A percentile compares a stretch with the other conserved stretches of the same genome.
Conservation (phyloP, 768 basidiomycete species). For the Boletellus sp. region DNA sequence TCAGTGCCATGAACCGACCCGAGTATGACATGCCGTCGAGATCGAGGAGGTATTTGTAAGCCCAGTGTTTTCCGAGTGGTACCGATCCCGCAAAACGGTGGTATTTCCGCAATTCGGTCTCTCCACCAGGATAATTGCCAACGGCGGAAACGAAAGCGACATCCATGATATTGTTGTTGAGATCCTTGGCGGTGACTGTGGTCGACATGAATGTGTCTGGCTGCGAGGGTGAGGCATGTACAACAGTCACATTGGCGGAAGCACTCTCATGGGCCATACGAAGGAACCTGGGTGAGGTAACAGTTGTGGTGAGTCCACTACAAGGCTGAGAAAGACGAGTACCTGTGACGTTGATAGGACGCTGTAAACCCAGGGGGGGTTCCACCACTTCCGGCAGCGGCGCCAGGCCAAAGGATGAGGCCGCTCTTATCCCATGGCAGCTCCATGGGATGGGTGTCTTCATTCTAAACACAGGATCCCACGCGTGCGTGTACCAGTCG, state of each 20-base stretch:
- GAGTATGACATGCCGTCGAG: constrained; percentile 96
- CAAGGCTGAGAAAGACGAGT: constrained; percentile 11
- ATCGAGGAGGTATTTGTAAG: constrained; percentile 90
- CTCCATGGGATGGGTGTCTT: constrained; percentile 83
- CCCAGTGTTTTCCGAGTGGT: constrained; percentile 83
- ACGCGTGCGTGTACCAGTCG: constrained; percentile 82
- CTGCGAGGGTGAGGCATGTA: constrained; percentile 63
- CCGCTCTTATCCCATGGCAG: constrained; percentile 85
- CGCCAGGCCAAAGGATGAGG: constrained; percentile 91
- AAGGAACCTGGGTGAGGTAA: constrained; percentile 48
- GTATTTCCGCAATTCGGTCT: constrained; percentile 55
- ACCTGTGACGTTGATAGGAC: constrained; percentile 87
- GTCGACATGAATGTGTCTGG: constrained; percentile 58
- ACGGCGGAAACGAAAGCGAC: constrained; percentile 79
- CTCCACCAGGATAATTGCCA: constrained; percentile 74
- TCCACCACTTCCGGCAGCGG: constrained; percentile 91
- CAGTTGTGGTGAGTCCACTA: background rate
- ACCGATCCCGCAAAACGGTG: constrained; percentile 75
- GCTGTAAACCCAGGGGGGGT: constrained; percentile 79
- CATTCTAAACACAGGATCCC: constrained; percentile 73
- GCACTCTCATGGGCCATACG: constrained; percentile 63
- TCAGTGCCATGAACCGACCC: constrained; percentile 79
- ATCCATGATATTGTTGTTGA: constrained; percentile 86
- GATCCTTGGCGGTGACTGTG: constrained; percentile 49
- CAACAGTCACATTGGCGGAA: constrained; percentile 54